Percentiles rank a stretch among this genome's conserved stretches.
phyloP scores from a whole-genome alignment of 805 yeast genomes.

The Candida morakotiae region DNA sequence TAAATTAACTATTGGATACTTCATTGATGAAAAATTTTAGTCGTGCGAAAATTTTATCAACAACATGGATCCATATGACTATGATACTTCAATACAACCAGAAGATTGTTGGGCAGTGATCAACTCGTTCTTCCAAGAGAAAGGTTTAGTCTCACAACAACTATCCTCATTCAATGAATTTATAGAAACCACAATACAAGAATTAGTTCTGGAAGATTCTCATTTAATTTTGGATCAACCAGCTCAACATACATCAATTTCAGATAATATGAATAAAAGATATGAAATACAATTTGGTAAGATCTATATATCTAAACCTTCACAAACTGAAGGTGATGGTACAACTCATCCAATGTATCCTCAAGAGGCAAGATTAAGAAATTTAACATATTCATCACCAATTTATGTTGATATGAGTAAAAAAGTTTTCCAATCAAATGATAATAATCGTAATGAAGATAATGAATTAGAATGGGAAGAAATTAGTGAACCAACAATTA shows the following conservation, averaged over 20 bases:
- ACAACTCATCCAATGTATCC: conserved; percentile 99
- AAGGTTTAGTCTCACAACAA: conserved; percentile 97
- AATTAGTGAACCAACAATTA: conserved; percentile 53
- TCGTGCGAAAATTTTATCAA: conserved; percentile 1
- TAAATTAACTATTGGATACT: conserved; percentile 35
- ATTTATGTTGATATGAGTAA: conserved; percentile 94
- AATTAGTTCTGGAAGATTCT: conserved; percentile 92
- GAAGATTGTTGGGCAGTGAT: conserved; percentile 99
- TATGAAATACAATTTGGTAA: conserved; percentile 98
- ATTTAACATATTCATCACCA: conserved; percentile 94
- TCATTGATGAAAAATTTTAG: neutral
- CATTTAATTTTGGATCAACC: conserved; percentile 94
- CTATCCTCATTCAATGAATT: conserved; percentile 97
- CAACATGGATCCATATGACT: conserved; percentile 62
- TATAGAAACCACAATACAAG: conserved; percentile 94
- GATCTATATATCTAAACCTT: conserved; percentile 92
- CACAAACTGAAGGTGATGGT: conserved; percentile 99
- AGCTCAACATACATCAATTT: conserved; percentile 92
- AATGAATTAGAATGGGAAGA: conserved; percentile 53
- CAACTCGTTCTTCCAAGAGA: conserved; percentile 91
- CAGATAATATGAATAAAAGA: conserved; percentile 84
- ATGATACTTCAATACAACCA: conserved; percentile 81
- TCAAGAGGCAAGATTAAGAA: conserved; percentile 95
- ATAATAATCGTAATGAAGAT: conserved; percentile 46
- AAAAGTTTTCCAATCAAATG: conserved; percentile 79